Evolutionary conservation across 306 rosid species (phyloP), one percentile per base, ranked within the genome.

Genomic region (Datisca glomerata): DNA sequence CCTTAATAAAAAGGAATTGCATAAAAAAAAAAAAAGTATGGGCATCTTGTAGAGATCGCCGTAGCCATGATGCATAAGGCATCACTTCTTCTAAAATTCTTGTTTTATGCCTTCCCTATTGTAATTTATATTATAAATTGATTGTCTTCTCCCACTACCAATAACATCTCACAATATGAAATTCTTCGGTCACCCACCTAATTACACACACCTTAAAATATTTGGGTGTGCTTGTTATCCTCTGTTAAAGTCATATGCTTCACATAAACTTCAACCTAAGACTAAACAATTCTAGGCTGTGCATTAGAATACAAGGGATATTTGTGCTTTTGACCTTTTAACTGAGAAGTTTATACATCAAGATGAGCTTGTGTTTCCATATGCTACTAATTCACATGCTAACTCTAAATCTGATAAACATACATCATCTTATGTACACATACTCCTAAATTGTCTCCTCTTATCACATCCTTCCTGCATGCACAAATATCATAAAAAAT

Each of bases 151-250:
- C 12, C 41, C 5, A 19, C 16, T 8, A 3, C 16, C 2, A 2
- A 36, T 1, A 14, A 14, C n/a, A n/a, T n/a, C n/a, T n/a, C n/a
- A n/a, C n/a, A n/a, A n/a, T n/a, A n/a, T n/a, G n/a, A n/a, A n/a
- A n/a, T n/a, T n/a, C n/a, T n/a, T n/a, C n/a, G n/a, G n/a, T n/a
- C n/a, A n/a, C n/a, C n/a, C 5, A 14, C 41, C 17, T 2, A 2
- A 36, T 36, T 36, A 13, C 16, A 3, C 41, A 11, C 16, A 7
- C n/a, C 18, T 36, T 5, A 13, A n/a, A 36, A 21, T 18, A 1
- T 47, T 16, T 47, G 53, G 53, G 1, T 31, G 39, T 17, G 12
- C n/a, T 6, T 47, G 41, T 29, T 47, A 2, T 2, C 53, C 39
- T 7, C 11, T 24, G 5, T 16, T 31, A 4, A 8, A 24, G 0